Base-by-base conservation (phyloP, 1,284 basidiomycete species). In the Pterulicium gracile region DNA sequence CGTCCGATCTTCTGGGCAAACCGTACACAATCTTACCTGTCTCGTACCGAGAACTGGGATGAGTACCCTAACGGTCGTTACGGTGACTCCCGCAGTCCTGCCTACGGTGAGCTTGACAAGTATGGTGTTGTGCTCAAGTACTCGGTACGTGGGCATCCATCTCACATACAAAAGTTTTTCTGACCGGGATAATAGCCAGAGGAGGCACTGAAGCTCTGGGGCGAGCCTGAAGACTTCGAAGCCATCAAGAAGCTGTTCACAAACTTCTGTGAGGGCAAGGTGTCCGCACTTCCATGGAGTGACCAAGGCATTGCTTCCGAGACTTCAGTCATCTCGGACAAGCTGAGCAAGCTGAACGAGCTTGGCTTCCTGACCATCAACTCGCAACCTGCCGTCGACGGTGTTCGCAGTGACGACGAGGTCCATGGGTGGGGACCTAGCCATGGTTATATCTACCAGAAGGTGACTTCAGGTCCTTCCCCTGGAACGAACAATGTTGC, bases 51-150 rank as follows among this genome's bases (percentile, higher is more conserved):
- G 61, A 88, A 93, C 58, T 99, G 95, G 95, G 95, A 99, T 64
- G 96, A 98, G 65, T 98, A 95, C 64, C 95, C 95, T 42, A 98
- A 98, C 63, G 96, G 95, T 54, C 88, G 95, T 52, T 98, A 96
- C 60, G 96, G 95, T 56, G 95, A 98, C 65, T 86, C 94, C 12
- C 79, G 95, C 50, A 90, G 86, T 73, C 95, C 95, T 18, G 96
- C 96, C 2, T 98, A 96, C 56, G 95, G 95, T 58, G 96, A 98
- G 65, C 72, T 98, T 48, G 95, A 98, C 58, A 94, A 93, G 2
- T 98, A 95, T 62, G 90, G 90, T 47, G 78, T 92, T 44, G 85
- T 75, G 63, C 79, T 91, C 59, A 86, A 90, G 61, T 84, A 92
- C 61, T 74, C 81, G 50, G 83, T 88, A 57, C 49, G 81, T 66